Base-by-base conservation (phyloP, 106 monocot species). In the Posidonia australis region DNA sequence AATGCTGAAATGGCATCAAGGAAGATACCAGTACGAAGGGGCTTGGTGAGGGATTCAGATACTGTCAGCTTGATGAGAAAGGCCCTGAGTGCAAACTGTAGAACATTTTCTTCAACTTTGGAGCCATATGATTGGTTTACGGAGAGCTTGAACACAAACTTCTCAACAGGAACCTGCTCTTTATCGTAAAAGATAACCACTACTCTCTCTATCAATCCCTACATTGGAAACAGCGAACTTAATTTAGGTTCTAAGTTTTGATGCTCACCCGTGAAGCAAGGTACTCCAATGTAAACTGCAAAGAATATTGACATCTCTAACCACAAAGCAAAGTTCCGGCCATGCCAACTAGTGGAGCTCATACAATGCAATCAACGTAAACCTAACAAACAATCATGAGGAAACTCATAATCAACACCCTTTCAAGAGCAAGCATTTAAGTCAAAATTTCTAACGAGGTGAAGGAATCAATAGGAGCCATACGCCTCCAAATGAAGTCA, bases 131-230 rank as follows among this genome's bases (percentile, higher is more conserved):
- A 72, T 62, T 84, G 96, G 80, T 82, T 79, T 9, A 98, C 59
- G 13, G 71, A 54, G 25, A 90, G 78, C 60, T 79, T 90, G 80
- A 96, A 91, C 24, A 91, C 84, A 71, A 98, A 98, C 58, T 77
- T 87, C 79, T 98, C 96, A 22, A 85, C 28, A 16, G 96, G 82
- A 23, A 87, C 70, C 42, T 75, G 80, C 31, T 82, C 76, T 63
- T 81, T 65, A 55, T 83, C 79, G 46, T 83, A 85, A 72, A 98
- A 98, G 57, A 87, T 79, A 13, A 90, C 87, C 11, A 64, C 72
- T 29, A 98, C 96, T 67, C 90, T 98, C 72, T 98, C 91, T 49
- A 83, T 74, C 70, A 85, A 77, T 23, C 84, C 96, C 96, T 98
- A 67, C 14, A 0, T 65, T 7, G 21, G 18, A 16, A 54, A 48